Evolutionary conservation across 2,329 filamentous ascomycete species (phyloP).

Genomic region (Sclerotinia borealis): DNA sequence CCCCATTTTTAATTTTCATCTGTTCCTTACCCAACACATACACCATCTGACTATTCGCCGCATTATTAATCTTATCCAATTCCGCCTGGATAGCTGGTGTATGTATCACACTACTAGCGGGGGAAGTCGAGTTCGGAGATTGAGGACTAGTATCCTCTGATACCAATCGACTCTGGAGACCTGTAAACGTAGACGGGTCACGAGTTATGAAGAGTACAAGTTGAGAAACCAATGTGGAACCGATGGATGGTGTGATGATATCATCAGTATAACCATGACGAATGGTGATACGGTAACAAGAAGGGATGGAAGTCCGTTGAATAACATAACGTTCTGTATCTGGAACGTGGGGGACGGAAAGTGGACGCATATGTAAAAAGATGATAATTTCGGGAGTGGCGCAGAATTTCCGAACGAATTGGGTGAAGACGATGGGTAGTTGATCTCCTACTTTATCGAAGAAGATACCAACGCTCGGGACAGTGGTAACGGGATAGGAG

Average conservation of each 20-base stretch:
- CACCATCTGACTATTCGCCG: constrained; percentile 43
- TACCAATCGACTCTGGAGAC: neutral
- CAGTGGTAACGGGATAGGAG: constrained; percentile 38
- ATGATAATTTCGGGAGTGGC: constrained; percentile 62
- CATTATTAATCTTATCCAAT: constrained; percentile 39
- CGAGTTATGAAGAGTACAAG: constrained; percentile 45
- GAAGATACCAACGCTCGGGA: constrained; percentile 62
- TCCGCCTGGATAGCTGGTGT: constrained; percentile 34
- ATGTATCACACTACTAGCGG: constrained; percentile 17
- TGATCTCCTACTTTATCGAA: constrained; percentile 69
- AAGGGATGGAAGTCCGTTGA: constrained; percentile 40
- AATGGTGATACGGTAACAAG: constrained; percentile 63
- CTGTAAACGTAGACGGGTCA: constrained; percentile 24
- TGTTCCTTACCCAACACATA: constrained; percentile 58
- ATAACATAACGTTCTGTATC: constrained; percentile 43
- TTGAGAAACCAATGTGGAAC: constrained; percentile 51
- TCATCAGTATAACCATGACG: constrained; percentile 70
- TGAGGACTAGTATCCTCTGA: neutral
- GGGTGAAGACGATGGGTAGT: constrained; percentile 61
- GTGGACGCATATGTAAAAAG: constrained; percentile 66
- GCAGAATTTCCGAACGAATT: constrained; percentile 67
- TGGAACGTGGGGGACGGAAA: constrained; percentile 52
- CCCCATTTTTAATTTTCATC: constrained; percentile 43
- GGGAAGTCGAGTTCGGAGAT: neutral
- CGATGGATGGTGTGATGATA: constrained; percentile 60